Base-by-base conservation (phyloP, 192 early-diverging fungal species). In the Entophlyctis helioformis region DNA sequence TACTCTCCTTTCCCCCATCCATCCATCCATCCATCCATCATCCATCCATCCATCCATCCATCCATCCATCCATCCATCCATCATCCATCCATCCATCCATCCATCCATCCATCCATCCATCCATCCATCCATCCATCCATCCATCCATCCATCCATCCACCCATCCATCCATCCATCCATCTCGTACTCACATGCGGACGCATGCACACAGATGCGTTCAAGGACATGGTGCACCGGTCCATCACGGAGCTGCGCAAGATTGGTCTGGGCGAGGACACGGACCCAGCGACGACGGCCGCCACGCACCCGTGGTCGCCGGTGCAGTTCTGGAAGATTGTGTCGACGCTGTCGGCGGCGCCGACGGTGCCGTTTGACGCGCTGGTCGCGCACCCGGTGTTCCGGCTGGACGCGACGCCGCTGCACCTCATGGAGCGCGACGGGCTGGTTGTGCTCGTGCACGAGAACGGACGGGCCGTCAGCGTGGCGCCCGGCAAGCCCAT, bases 321-420 rank as follows among this genome's bases (percentile, higher is more conserved):
- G 32, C 96, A 99, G 63, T 93, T 96, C 60, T 96, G 90, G 89
- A 67, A 77, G 33, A 58, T 96, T 20, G 64, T 92, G 39, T 75
- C 80, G 37, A 59, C 76, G 39, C 70, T 98, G 16, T 73, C 80
- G 13, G n/a, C 5, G 18, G 38, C n/a, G 7, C 5, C 4, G n/a
- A 6, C 4, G 38, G 18, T n/a, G 38, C 18, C n/a, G n/a, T 39
- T 39, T n/a, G 89, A 98, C 65, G 76, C 73, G 42, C 59, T 93
- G 46, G 80, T 82, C 53, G 81, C 72, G 53, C 76, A 82, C 35
- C 60, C 85, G 11, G 59, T 91, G 37, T 98, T 96, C 71, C 81
- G 81, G 24, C 84, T 85, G n/a, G 82, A 83, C 36, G 89, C 90
- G 46, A 56, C 51, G 3, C 71, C 89, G 4, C 67, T 96, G 16